These are phyloP conservation scores for Emmonsiellopsis sp. DNA, from an alignment of 2,329 filamentous ascomycete genomes.

Conservation along the genomic window DNA sequence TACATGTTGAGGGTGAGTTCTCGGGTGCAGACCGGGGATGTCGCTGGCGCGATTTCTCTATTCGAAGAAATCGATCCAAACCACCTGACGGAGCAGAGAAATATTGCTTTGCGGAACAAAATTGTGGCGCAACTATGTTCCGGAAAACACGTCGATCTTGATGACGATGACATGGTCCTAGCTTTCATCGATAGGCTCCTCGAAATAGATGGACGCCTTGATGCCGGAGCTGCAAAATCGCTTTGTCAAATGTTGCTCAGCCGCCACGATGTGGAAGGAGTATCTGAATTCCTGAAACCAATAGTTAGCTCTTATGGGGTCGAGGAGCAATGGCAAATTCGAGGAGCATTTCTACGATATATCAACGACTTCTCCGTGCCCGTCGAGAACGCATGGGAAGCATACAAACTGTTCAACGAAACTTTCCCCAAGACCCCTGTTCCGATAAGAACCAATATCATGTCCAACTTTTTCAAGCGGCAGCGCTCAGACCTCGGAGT, in stretches of 20 bases:
- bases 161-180: slow-evolving; percentile 59
- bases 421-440: slow-evolving; percentile 56
- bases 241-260: slow-evolving; percentile 67
- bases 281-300: slow-evolving; percentile 73
- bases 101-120: slow-evolving; percentile 60
- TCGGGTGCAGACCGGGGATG: slow-evolving; percentile 61
- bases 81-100: slow-evolving; percentile 46
- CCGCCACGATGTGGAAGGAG: slow-evolving; percentile 67
- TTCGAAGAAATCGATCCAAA: slow-evolving; percentile 47
- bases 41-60: slow-evolving; percentile 50
- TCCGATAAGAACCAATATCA: slow-evolving; percentile 58
- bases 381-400: slow-evolving; percentile 54
- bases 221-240: slow-evolving; percentile 63
- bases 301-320: slow-evolving; percentile 34
- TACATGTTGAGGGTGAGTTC: slow-evolving; percentile 68
- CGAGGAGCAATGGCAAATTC: slow-evolving; percentile 58
- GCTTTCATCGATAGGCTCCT: slow-evolving; percentile 66
- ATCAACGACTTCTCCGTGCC: slow-evolving; percentile 51
- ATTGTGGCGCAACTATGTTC: slow-evolving; percentile 40
- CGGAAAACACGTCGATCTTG: slow-evolving; percentile 64
- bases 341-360: slow-evolving; percentile 58
- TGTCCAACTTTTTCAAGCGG: slow-evolving; percentile 73
- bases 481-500: slow-evolving; percentile 74
- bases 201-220: slow-evolving; percentile 58
- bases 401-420: slow-evolving; percentile 50